Conservation (phyloP, 495 filamentous ascomycete genomes). For the Neurospora sp. region DNA sequence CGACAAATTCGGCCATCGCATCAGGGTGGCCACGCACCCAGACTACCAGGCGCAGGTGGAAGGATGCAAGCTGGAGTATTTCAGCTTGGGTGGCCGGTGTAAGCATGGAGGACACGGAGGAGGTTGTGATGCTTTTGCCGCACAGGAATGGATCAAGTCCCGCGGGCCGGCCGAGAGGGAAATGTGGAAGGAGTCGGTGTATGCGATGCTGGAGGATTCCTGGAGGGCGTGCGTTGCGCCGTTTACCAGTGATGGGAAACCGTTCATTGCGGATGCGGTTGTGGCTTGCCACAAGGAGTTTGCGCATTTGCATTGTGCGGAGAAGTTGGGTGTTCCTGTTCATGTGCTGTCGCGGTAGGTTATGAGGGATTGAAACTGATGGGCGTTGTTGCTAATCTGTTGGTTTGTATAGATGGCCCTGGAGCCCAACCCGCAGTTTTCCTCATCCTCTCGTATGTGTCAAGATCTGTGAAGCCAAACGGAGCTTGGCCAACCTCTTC, state of each 20-base stretch:
- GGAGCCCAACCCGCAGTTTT: slow-evolving; percentile 21
- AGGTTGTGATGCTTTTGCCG: slow-evolving; percentile 49
- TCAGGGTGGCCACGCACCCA: slow-evolving; percentile 54
- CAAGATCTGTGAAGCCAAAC: slow-evolving; percentile 40
- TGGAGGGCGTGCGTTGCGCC: slow-evolving; percentile 55
- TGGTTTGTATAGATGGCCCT: not conserved
- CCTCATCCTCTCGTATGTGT: slow-evolving; percentile 55
- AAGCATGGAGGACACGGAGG: slow-evolving; percentile 12
- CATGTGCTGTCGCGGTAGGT: slow-evolving; percentile 45
- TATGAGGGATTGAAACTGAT: not conserved
- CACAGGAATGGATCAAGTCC: slow-evolving; percentile 32
- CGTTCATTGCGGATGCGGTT: slow-evolving; percentile 57
- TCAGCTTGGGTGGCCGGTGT: slow-evolving; percentile 38
- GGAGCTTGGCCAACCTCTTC: slow-evolving; percentile 49
- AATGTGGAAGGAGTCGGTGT: slow-evolving; percentile 37
- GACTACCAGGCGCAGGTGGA: slow-evolving; percentile 48
- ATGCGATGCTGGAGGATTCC: slow-evolving; percentile 51
- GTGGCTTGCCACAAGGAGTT: slow-evolving; percentile 61
- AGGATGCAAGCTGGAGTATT: slow-evolving; percentile 48
- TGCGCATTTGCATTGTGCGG: slow-evolving; percentile 53
- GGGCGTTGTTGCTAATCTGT: too few relatives aligned
- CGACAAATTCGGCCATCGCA: slow-evolving; percentile 43
- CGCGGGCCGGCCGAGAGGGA: slow-evolving; percentile 45
- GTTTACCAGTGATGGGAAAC: slow-evolving; percentile 26
- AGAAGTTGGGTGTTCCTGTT: slow-evolving; percentile 44